Percentiles rank a stretch among this genome's conserved stretches.
Evolutionary conservation across 371 early-diverging fungal genomes (phyloP).

Genomic region (Batrachochytrium dendrobatidis): DNA sequence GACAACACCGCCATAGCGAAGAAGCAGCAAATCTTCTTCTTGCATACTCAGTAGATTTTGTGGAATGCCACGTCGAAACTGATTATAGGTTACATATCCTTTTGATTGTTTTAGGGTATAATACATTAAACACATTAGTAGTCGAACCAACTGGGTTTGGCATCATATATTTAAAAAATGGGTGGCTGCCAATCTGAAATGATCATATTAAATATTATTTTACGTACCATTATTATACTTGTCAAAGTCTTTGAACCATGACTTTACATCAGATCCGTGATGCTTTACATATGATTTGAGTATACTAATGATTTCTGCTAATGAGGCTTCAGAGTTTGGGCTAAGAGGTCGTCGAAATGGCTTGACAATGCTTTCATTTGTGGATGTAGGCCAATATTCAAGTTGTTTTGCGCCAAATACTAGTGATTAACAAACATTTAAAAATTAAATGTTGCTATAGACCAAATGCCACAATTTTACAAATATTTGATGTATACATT

Average conservation of each 20-base stretch:
- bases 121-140: neutral
- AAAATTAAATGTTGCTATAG: neutral
- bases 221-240: slow-evolving; percentile 40
- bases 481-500: neutral
- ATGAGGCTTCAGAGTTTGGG: slow-evolving; percentile 21
- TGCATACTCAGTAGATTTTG: slow-evolving; percentile 32
- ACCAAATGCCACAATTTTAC: neutral
- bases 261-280: slow-evolving; percentile 46
- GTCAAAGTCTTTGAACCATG: slow-evolving; percentile 50
- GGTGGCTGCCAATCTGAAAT: neutral
- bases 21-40: slow-evolving; percentile 40
- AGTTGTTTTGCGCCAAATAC: slow-evolving; percentile 42
- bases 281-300: slow-evolving; percentile 38
- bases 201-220: neutral
- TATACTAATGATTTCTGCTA: slow-evolving; percentile 27
- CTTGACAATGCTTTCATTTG: slow-evolving; percentile 19
- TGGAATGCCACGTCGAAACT: slow-evolving; percentile 44
- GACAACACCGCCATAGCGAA: slow-evolving; percentile 29
- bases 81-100: slow-evolving; percentile 39
- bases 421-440: slow-evolving; percentile 2
- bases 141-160: neutral
- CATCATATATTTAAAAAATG: neutral
- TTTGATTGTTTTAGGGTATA: neutral
- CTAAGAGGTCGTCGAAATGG: slow-evolving; percentile 32
- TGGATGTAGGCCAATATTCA: slow-evolving; percentile 21